Evolutionary conservation across 768 basidiomycete species (phyloP).

Genomic region (Collybia nuda): DNA sequence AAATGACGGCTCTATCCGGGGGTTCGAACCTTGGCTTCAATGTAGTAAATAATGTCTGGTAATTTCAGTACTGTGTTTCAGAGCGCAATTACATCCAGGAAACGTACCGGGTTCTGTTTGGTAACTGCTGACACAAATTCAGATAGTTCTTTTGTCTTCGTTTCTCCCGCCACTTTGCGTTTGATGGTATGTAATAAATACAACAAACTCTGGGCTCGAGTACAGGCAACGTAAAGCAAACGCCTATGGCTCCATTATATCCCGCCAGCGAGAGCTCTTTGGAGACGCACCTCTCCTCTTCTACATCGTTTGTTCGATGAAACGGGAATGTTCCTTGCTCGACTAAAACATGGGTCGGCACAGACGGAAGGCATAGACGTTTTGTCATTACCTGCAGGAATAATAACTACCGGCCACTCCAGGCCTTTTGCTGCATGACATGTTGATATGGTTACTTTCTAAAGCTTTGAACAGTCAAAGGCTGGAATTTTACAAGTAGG

Average conservation of each 20-base stretch:
- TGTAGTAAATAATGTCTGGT: constrained; percentile 44
- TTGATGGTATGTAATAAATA: constrained; percentile 52
- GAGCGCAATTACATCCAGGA: not conserved
- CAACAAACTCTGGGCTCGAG: constrained; percentile 73
- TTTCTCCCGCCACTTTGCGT: constrained; percentile 43
- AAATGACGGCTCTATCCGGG: constrained; percentile 46
- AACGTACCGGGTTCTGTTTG: constrained; percentile 41
- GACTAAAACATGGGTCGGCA: constrained; percentile 35
- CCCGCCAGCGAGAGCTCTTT: not conserved
- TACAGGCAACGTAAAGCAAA: constrained; percentile 86
- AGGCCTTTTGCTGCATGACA: constrained; percentile 90
- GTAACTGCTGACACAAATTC: constrained; percentile 52
- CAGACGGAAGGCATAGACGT: no score
- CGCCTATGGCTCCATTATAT: constrained; percentile 45
- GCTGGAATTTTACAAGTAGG: not conserved
- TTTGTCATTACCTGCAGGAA: constrained; percentile 57
- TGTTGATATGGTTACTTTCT: constrained; percentile 85
- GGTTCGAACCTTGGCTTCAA: constrained; percentile 39
- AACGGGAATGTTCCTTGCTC: constrained; percentile 79
- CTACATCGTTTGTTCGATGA: constrained; percentile 66
- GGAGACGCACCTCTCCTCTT: constrained; percentile 71
- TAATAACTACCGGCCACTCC: constrained; percentile 90
- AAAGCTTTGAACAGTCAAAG: not conserved
- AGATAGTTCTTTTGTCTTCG: constrained; percentile 50
- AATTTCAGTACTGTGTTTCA: constrained; percentile 1